Percentiles rank a stretch among this genome's conserved stretches.
Conservation (phyloP, 345 rosid genomes). For the Gossypium rotundifolium region DNA sequence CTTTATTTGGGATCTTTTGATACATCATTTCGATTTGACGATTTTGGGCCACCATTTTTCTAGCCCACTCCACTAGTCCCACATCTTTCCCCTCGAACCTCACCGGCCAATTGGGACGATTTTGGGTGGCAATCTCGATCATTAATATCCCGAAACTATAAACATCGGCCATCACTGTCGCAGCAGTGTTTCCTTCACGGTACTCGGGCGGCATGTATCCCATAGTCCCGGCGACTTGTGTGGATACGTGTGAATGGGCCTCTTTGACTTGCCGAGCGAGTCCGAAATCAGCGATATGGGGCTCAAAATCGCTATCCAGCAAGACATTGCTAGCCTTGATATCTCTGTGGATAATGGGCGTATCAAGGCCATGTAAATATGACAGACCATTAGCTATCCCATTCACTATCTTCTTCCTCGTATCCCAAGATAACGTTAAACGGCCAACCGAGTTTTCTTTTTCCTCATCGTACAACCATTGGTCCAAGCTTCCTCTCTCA, state of each 20-base stretch:
- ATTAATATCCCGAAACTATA: constrained; percentile 78
- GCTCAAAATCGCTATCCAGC: constrained; percentile 44
- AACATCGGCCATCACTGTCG: constrained; percentile 59
- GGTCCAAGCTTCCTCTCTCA: constrained; percentile 69
- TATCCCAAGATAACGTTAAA: constrained; percentile 47
- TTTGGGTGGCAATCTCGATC: constrained; percentile 59
- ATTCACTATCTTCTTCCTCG: constrained; percentile 34
- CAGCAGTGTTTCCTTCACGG: constrained; percentile 55
- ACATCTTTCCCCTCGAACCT: constrained; percentile 29
- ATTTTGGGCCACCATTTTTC: constrained; percentile 30
- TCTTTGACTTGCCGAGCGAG: constrained; percentile 48
- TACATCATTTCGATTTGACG: constrained; percentile 50
- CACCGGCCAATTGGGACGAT: constrained; percentile 60
- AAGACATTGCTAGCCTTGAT: constrained; percentile 79
- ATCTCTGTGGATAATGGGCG: constrained; percentile 77
- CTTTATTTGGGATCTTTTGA: constrained; percentile 17
- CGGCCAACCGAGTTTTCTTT: not conserved
- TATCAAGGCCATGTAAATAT: constrained; percentile 54
- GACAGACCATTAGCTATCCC: constrained; percentile 69
- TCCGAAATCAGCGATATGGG: constrained; percentile 82
- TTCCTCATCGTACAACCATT: constrained; percentile 56
- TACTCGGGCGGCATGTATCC: constrained; percentile 99
- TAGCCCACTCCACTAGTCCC: constrained; percentile 52
- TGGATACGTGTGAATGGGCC: constrained; percentile 69
- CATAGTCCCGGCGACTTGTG: constrained; percentile 86